Evolutionary conservation across 768 basidiomycete species (phyloP).

Genomic region (Lentinula sp.): DNA sequence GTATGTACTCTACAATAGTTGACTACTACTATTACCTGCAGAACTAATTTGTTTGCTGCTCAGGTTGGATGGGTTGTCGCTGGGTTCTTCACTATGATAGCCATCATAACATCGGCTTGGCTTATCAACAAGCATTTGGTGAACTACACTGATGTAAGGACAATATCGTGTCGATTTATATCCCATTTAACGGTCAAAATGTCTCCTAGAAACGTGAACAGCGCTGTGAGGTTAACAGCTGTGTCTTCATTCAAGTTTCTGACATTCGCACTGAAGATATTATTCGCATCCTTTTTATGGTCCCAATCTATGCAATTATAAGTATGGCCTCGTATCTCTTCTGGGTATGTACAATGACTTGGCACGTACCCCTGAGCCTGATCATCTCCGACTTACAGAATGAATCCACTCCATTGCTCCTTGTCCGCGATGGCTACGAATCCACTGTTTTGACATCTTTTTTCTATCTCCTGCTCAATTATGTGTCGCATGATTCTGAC

Average conservation of each 20-base stretch:
- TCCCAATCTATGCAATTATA: constrained; percentile 66
- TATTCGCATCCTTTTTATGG: constrained; percentile 71
- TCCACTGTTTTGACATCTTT: constrained; percentile 70
- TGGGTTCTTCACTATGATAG: constrained; percentile 51
- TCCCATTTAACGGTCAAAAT: not conserved
- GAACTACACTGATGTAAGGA: constrained; percentile 64
- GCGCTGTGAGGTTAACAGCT: constrained; percentile 39
- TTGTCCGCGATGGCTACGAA: constrained; percentile 72
- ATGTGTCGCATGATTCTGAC: constrained; percentile 56
- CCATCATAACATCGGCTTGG: constrained; percentile 60
- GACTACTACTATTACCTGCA: not conserved
- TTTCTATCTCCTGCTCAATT: constrained; percentile 71
- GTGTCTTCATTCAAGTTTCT: not conserved
- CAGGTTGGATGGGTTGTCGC: constrained; percentile 69
- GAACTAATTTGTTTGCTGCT: not conserved
- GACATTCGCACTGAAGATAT: constrained; percentile 39
- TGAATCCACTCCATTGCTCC: constrained; percentile 61
- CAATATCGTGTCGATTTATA: not conserved
- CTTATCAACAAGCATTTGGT: constrained; percentile 66
- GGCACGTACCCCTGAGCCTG: not conserved
- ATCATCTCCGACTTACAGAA: constrained; percentile 29
- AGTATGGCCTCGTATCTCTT: constrained; percentile 66
- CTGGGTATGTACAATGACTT: constrained; percentile 40
- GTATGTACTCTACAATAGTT: constrained; percentile 24
- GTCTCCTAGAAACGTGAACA: constrained; percentile 56